A percentile compares a stretch with the other conserved stretches of the same genome.
Evolutionary conservation across 352 stramenopile species (phyloP).

Genomic region (Phytophthora uliginosa): DNA sequence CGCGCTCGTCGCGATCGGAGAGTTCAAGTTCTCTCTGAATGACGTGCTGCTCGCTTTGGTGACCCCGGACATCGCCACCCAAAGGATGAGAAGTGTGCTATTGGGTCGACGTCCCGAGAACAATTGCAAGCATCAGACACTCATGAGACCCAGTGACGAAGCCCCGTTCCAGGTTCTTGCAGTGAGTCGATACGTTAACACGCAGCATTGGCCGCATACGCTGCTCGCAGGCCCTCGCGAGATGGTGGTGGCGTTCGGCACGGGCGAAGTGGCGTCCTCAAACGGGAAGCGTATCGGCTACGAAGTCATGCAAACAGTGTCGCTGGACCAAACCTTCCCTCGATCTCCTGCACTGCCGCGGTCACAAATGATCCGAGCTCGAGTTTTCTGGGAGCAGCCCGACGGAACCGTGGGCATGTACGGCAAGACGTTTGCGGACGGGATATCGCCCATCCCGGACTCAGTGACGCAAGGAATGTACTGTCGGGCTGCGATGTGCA

Average conservation of each 20-base stretch:
- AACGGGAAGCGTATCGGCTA: conserved; percentile 29
- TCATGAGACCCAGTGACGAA: conserved; percentile 11
- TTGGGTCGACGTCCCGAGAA: conserved; percentile 15
- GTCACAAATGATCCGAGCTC: conserved; percentile 22
- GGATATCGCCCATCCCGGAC: conserved; percentile 27
- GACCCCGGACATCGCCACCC: conserved; percentile 21
- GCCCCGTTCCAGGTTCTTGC: conserved; percentile 21
- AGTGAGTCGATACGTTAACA: conserved; percentile 29
- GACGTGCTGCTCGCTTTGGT: conserved; percentile 26
- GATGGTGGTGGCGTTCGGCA: conserved; percentile 21
- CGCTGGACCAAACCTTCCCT: conserved; percentile 8
- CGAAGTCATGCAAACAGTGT: conserved; percentile 32
- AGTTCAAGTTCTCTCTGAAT: conserved; percentile 26
- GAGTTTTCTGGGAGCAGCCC: conserved; percentile 32
- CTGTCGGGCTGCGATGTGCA: conserved; percentile 17
- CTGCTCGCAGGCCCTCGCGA: conserved; percentile 30
- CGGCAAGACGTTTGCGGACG: conserved; percentile 34
- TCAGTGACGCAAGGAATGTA: conserved; percentile 26
- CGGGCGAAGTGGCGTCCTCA: conserved; percentile 17
- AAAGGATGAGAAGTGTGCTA: conserved; percentile 25
- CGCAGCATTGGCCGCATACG: conserved; percentile 28
- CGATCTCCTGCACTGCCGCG: conserved; percentile 13
- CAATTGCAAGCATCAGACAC: conserved; percentile 17
- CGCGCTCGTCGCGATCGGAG: conserved; percentile 20
- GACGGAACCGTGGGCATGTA: conserved; percentile 31